Conservation (phyloP, 805 yeast genomes). For the Jamesozyma gamospora region DNA sequence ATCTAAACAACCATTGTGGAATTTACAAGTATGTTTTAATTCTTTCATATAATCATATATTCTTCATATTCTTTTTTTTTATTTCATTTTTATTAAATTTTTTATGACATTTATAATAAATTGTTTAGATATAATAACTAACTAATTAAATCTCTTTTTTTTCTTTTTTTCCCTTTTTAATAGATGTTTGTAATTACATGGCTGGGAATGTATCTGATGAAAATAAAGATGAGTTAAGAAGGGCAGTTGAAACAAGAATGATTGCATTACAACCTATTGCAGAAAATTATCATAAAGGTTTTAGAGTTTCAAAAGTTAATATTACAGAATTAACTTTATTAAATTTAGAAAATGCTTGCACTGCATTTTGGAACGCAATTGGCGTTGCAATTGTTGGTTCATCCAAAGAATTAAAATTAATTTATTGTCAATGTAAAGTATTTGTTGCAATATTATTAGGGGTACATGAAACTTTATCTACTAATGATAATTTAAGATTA, state of each 20-base stretch:
- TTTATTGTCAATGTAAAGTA: conserved; percentile 16
- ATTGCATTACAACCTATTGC: conserved; percentile 25
- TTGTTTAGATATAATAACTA: not conserved
- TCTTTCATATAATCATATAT: too few species aligned
- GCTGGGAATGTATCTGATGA: too few species aligned
- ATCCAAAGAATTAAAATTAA: conserved; percentile 4
- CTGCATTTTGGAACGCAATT: conserved; percentile 32
- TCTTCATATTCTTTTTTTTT: not conserved
- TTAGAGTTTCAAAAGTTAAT: conserved; percentile 17
- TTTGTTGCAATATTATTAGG: conserved; percentile 28
- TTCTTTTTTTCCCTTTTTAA: too few species aligned
- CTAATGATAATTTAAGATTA: conserved; percentile 10
- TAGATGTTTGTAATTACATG: too few species aligned
- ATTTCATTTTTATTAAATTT: too few species aligned
- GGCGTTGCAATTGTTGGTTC: conserved; percentile 19
- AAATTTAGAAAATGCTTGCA: conserved; percentile 25
- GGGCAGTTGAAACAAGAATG: conserved; percentile 5
- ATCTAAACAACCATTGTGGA: too few species aligned
- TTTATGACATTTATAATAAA: too few species aligned
- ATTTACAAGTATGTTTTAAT: too few species aligned
- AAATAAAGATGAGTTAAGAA: too few species aligned
- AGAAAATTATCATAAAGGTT: conserved; percentile 25
- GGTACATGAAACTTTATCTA: conserved; percentile 23
- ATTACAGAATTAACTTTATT: conserved; percentile 12
- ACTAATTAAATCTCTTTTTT: too few species aligned